A percentile compares a stretch with the other conserved stretches of the same genome.
Conservation (phyloP, 164 flowering plant genomes). For the Aristolochia fimbriata region DNA sequence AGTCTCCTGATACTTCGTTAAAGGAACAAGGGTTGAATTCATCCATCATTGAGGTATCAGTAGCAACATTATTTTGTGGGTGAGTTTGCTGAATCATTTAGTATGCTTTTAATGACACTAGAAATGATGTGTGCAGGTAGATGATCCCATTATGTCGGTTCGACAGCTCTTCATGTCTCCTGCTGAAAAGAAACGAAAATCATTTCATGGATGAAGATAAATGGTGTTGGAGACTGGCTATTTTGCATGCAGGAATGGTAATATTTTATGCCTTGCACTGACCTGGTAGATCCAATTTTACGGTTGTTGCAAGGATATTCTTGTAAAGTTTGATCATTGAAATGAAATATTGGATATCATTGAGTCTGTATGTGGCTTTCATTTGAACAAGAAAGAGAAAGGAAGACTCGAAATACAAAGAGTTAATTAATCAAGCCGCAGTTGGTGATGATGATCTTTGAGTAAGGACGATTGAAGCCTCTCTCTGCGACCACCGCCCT, state of each 20-base stretch:
- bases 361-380: too few relatives aligned
- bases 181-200: slow-evolving; percentile 39
- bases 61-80: not conserved
- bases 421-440: slow-evolving; percentile 61
- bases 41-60: slow-evolving; percentile 47
- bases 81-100: not conserved
- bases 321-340: not conserved
- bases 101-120: not conserved
- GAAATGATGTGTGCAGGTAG: slow-evolving; percentile 38
- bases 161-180: slow-evolving; percentile 60
- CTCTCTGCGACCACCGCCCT: slow-evolving; percentile 91
- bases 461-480: slow-evolving; percentile 95
- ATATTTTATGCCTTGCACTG: too few relatives aligned
- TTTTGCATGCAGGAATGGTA: too few relatives aligned
- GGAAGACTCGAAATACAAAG: slow-evolving; percentile 9
- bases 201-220: slow-evolving; percentile 14
- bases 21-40: slow-evolving; percentile 27
- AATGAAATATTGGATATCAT: too few relatives aligned
- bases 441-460: slow-evolving; percentile 64
- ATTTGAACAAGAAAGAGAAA: not conserved
- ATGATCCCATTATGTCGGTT: slow-evolving; percentile 67
- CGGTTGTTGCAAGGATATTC: not conserved
- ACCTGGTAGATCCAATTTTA: not conserved
- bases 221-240: too few relatives aligned
- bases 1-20: slow-evolving; percentile 18